Evolutionary conservation across 2,329 filamentous ascomycete genomes (phyloP).

Genomic region (Colletotrichum salicis): DNA sequence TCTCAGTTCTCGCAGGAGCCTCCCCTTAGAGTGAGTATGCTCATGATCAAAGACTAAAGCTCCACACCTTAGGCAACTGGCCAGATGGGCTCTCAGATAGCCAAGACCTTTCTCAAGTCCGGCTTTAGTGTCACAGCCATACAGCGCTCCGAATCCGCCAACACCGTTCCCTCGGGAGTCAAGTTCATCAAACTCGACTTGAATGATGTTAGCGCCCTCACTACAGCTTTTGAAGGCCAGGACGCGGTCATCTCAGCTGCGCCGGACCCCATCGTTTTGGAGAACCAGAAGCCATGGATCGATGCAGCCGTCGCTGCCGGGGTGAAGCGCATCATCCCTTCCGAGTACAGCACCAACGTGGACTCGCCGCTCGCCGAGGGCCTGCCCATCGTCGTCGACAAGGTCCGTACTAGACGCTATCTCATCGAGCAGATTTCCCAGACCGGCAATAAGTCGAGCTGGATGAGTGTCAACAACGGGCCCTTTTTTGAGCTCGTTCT

Average conservation of each 20-base stretch:
- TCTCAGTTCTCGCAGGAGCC: too few relatives aligned
- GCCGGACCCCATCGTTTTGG: constrained; percentile 45
- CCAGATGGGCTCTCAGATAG: constrained; percentile 45
- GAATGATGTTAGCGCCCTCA: constrained; percentile 55
- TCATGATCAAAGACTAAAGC: neutral
- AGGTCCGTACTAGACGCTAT: constrained; percentile 36
- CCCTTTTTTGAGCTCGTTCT: constrained; percentile 48
- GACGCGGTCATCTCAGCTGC: constrained; percentile 65
- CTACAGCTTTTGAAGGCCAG: constrained; percentile 61
- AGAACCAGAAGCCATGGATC: constrained; percentile 60
- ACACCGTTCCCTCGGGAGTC: constrained; percentile 43
- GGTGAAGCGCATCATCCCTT: constrained; percentile 64
- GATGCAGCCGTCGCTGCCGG: constrained; percentile 63
- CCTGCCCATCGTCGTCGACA: constrained; percentile 37
- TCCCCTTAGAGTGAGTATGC: too few relatives aligned
- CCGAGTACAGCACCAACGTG: constrained; percentile 56
- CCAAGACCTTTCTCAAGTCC: constrained; percentile 43
- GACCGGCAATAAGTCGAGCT: constrained; percentile 35
- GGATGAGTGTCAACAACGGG: constrained; percentile 54
- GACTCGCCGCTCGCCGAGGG: constrained; percentile 33
- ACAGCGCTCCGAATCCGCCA: constrained; percentile 52
- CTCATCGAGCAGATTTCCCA: constrained; percentile 24
- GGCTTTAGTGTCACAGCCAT: constrained; percentile 50
- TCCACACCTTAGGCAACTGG: constrained; percentile 41
- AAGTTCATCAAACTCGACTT: constrained; percentile 51